Conservation (phyloP, 2,329 filamentous ascomycete genomes). For the Dactylellina cionopaga region DNA sequence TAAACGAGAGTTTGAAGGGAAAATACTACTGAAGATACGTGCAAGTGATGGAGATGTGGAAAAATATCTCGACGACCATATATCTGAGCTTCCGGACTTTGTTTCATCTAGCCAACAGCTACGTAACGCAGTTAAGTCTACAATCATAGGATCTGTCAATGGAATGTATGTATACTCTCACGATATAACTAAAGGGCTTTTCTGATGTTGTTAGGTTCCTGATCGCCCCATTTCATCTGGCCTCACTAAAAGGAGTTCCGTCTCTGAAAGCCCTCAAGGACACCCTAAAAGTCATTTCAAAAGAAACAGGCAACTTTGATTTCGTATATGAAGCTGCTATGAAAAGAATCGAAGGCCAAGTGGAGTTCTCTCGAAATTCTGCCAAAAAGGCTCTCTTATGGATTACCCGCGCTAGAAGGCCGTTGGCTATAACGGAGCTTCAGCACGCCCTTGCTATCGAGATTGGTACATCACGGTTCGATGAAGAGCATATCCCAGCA, state of each 20-base stretch:
- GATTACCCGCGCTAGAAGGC: not conserved
- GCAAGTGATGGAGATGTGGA: not conserved
- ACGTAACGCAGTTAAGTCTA: too few species aligned
- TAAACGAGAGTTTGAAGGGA: not conserved
- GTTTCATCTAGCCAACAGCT: too few species aligned
- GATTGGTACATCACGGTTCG: not conserved
- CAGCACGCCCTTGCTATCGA: conserved; percentile 11
- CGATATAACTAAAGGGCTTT: too few species aligned
- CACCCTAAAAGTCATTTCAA: conserved; percentile 58
- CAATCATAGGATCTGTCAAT: too few species aligned
- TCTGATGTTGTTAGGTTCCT: conserved; percentile 61
- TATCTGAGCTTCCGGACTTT: not conserved
- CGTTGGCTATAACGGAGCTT: not conserved
- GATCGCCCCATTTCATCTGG: conserved; percentile 60
- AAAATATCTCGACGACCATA: not conserved
- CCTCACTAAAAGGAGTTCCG: conserved; percentile 59
- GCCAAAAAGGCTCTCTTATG: conserved; percentile 1
- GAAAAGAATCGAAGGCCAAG: conserved; percentile 1
- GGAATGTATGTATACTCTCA: too few species aligned
- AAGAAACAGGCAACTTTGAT: conserved; percentile 53
- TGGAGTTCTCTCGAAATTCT: not conserved
- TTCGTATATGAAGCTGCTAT: not conserved
- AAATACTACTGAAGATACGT: not conserved
- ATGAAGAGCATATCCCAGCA: conserved; percentile 7
- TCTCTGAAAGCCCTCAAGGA: conserved; percentile 59